Evolutionary conservation across 805 yeast genomes (phyloP), one percentile per base, ranked within the genome.

Genomic region (Nakazawaea ambrosiae): DNA sequence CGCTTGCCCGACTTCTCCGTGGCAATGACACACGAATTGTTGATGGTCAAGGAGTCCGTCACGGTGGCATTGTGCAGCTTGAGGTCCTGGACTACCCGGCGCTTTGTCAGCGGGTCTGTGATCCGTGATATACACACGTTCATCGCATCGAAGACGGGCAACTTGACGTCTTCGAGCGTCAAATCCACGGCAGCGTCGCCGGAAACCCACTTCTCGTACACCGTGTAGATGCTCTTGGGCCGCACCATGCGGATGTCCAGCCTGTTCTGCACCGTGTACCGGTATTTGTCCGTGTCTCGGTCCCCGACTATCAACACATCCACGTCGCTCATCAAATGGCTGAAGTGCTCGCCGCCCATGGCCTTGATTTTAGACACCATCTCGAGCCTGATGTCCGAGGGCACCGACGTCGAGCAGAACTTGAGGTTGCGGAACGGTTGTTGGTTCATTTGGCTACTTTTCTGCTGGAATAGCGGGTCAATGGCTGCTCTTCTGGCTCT

Each of bases 271-370:
- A 75, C 66, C 38, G 75, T 67, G 49, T 64, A 78, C 35, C 57
- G 57, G 53, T 68, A 75, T 50, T 78, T 78, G 20, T 73, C 78
- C 0, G 82, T 75, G 39, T 65, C 58, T 20, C 71, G 58, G 28
- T 65, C 66, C 2, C 86, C 87, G 22, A 80, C 78, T 4, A 82
- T 63, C 19, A 82, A 55, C 28, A 72, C 71, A 37, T 70, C 66
- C 2, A 75, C 79, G 50, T 76, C 78, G 33, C 76, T 70, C 63
- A 79, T 75, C 45, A 81, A 55, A 48, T 80, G 80, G 29, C 66
- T 65, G 41, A 68, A 65, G 45, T 67, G 73, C 8, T 48, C 50
- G 1, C 88, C 89, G 6, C 89, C 90, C 53, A 81, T 62, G 7
- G 66, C 59, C 20, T 58, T 52, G 40, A 81, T 66, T 49, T 68